Base-by-base conservation (phyloP, 352 stramenopile genomes). In the Phytophthora meadii region DNA sequence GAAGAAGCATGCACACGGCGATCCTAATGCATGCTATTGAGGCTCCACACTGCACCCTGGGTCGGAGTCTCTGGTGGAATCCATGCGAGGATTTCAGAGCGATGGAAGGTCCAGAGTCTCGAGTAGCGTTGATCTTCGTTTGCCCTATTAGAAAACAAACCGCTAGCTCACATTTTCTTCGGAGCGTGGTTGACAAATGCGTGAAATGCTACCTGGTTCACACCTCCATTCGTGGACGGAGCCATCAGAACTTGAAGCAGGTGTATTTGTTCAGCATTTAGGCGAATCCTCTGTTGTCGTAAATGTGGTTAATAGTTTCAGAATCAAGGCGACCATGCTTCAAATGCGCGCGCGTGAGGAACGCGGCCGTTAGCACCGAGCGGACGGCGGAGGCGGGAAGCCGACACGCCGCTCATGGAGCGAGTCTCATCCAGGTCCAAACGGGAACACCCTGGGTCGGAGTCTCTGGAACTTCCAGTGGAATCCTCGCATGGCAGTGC, bases 131-230 rank as follows among this genome's bases (percentile, higher is more conserved):
- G 19, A 19, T 19, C 19, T 19, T 19, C 19, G 19, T 19, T 19
- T 19, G 19, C 19, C 19, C 19, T 19, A 4, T n/a, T 39, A 27
- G 44, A 3, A 15, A 41, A 44, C 12, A 39, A 47, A 15, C 14
- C 50, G 10, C 10, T 4, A 28, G 72, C 82, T 42, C 72, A 91
- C 83, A 93, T 88, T 70, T 93, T 94, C 61, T 87, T 84, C 0
- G 86, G 84, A 2, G 88, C 74, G 42, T 94, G 84, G 54, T 94
- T 94, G 36, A 93, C 81, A 72, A 94, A 94, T 17, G 72, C 65
- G 37, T 94, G 86, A 32, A 91, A 91, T 7, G 80, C 63, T 11
- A 58, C 66, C 50, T 90, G 82, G 32, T 72, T 83, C 44, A 92
- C 79, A 39, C 86, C 77, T n/a, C 86, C 86, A 25, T 91, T 89